These are phyloP conservation scores for Pelagophyceae sp. DNA, from an alignment of 352 stramenopile species.

Conservation along the genomic window DNA sequence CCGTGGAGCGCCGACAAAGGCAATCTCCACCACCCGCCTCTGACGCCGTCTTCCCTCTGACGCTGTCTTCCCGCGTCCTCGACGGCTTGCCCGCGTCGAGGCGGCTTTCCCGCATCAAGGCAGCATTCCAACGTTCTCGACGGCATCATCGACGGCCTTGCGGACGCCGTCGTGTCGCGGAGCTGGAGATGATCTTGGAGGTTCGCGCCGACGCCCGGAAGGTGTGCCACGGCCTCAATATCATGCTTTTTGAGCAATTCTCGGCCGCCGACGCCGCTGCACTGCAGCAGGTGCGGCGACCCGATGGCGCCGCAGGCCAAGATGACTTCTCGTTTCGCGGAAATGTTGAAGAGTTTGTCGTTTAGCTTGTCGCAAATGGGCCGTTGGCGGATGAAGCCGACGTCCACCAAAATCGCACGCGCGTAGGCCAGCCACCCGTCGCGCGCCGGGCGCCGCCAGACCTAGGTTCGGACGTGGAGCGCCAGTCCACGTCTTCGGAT, in stretches of 20 bases:
- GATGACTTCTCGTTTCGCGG: slow-evolving; percentile 45
- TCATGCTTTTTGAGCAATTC: slow-evolving; percentile 44
- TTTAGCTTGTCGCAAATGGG: slow-evolving; percentile 29
- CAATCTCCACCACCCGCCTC: slow-evolving; percentile 31
- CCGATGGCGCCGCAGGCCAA: slow-evolving; percentile 55
- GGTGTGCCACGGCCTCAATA: slow-evolving; percentile 26
- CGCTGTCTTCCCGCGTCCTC: slow-evolving; percentile 27
- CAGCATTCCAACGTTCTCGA: too few species aligned
- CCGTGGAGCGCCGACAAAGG: too few species aligned
- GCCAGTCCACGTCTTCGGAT: too few species aligned
- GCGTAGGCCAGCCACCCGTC: background rate
- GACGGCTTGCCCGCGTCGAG: slow-evolving; percentile 25
- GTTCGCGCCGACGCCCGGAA: slow-evolving; percentile 19
- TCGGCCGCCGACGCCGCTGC: slow-evolving; percentile 58
- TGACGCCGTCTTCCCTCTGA: slow-evolving; percentile 29
- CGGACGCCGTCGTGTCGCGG: background rate
- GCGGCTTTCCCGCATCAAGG: too few species aligned
- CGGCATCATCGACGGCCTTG: background rate
- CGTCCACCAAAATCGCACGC: background rate
- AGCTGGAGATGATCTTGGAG: slow-evolving; percentile 28
- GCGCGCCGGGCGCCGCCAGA: background rate
- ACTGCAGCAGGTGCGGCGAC: slow-evolving; percentile 66
- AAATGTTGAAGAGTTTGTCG: slow-evolving; percentile 42
- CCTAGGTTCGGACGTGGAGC: too few species aligned
- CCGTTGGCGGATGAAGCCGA: background rate